Percentiles rank a stretch among this genome's conserved stretches.
Conservation (phyloP, 345 rosid genomes). For the Gossypium sturtianum region DNA sequence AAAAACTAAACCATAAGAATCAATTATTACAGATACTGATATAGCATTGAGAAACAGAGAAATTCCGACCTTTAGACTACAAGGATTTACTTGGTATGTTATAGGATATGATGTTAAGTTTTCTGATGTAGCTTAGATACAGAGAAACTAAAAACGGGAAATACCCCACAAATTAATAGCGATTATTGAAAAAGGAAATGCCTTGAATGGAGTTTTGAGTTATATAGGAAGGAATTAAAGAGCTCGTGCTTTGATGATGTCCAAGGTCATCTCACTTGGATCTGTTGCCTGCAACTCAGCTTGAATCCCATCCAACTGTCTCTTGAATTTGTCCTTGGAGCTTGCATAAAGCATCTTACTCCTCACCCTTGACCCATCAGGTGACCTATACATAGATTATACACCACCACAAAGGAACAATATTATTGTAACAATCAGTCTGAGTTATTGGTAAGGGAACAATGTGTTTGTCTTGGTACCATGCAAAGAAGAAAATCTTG, state of each 20-base stretch:
- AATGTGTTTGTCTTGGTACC: constrained; percentile 32
- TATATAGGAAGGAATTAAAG: neutral
- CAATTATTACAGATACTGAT: neutral
- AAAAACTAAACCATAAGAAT: neutral
- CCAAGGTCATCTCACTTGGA: constrained; percentile 16
- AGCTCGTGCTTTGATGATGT: constrained; percentile 10
- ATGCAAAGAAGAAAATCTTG: constrained; percentile 95
- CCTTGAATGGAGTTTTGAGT: neutral
- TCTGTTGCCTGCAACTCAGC: constrained; percentile 17
- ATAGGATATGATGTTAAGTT: neutral
- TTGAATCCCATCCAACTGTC: constrained; percentile 11
- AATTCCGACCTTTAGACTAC: neutral
- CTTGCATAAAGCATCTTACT: constrained; percentile 16
- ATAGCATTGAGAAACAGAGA: neutral
- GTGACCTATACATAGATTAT: neutral
- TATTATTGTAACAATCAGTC: neutral
- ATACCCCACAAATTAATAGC: neutral
- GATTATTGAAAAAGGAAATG: neutral
- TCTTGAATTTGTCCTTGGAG: constrained; percentile 12
- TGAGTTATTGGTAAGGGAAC: neutral
- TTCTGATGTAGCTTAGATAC: neutral
- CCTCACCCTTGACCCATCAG: constrained; percentile 11
- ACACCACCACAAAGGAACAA: neutral
- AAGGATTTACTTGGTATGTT: neutral
- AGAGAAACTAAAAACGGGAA: neutral